Conservation (phyloP, 257 asterid genomes). For the Jaltomata sinuosa region DNA sequence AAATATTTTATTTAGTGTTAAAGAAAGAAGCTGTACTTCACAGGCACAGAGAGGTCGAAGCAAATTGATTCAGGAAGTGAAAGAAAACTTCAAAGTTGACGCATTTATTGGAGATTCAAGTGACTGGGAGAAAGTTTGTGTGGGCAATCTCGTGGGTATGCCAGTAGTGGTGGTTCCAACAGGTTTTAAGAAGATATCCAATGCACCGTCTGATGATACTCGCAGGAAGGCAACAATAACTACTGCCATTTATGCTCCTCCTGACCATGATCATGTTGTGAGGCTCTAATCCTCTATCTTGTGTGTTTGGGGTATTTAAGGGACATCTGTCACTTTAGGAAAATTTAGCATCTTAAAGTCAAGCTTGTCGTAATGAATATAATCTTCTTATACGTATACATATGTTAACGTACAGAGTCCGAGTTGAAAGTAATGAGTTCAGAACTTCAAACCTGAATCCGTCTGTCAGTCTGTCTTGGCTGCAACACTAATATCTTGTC, state of each 20-base stretch:
- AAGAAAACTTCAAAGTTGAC: slow-evolving; percentile 54
- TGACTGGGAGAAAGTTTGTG: slow-evolving; percentile 78
- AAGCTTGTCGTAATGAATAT: no score
- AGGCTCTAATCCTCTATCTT: slow-evolving; percentile 8
- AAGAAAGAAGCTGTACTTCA: not conserved
- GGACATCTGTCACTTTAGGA: not conserved
- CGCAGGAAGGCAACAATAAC: slow-evolving; percentile 61
- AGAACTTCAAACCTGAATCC: not conserved
- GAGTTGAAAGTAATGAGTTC: not conserved
- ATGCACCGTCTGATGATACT: slow-evolving; percentile 45
- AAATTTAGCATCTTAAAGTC: not conserved
- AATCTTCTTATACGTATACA: not conserved
- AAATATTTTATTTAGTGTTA: not conserved
- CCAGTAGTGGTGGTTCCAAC: slow-evolving; percentile 76
- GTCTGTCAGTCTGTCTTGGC: no score
- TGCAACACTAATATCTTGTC: not conserved
- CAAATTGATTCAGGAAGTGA: slow-evolving; percentile 62
- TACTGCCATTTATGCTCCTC: slow-evolving; percentile 83
- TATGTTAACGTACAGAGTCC: not conserved
- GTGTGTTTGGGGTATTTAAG: not conserved
- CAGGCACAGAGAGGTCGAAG: slow-evolving; percentile 93
- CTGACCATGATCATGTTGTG: slow-evolving; percentile 79
- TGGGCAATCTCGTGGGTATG: slow-evolving; percentile 86
- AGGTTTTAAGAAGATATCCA: slow-evolving; percentile 56
- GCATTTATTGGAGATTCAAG: slow-evolving; percentile 80